These are phyloP conservation scores for Schizosaccharomyces cryophilus DNA, from an alignment of 805 yeast species.

Conservation along the genomic window DNA sequence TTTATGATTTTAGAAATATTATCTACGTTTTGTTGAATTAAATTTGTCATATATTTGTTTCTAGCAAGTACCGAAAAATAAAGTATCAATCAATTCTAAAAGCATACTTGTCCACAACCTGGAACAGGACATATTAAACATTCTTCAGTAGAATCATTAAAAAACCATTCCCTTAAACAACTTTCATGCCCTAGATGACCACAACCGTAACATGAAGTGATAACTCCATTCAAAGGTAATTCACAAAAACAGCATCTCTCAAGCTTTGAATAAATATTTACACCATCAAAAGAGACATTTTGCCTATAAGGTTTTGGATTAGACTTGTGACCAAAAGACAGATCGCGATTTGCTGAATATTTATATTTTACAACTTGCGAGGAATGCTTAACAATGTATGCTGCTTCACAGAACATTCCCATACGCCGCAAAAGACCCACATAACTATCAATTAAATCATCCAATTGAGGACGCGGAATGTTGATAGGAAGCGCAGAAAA, in stretches of 20 bases:
- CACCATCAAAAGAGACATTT: conserved; percentile 21
- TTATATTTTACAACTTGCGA: conserved; percentile 11
- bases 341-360: conserved; percentile 14
- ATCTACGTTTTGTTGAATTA: too few relatives aligned
- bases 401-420: conserved; percentile 31
- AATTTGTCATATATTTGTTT: too few relatives aligned
- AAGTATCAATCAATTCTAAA: too few relatives aligned
- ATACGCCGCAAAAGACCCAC: conserved; percentile 28
- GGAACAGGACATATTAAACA: conserved; percentile 47
- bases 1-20: too few relatives aligned
- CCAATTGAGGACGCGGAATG: conserved; percentile 14
- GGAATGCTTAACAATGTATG: conserved; percentile 25
- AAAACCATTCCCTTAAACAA: conserved; percentile 58
- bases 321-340: conserved; percentile 24
- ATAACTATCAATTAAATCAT: conserved; percentile 34
- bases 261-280: conserved; percentile 54
- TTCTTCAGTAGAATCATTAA: conserved; percentile 20
- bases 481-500: conserved; percentile 5
- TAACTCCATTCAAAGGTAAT: conserved; percentile 49
- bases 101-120: background rate
- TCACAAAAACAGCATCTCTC: conserved; percentile 59
- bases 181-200: conserved; percentile 75
- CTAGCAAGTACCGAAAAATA: too few relatives aligned
- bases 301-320: conserved; percentile 14
- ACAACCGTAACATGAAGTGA: conserved; percentile 37